phyloP scores from a whole-genome alignment of 768 basidiomycete genomes.

The Dentipellis sp. region DNA sequence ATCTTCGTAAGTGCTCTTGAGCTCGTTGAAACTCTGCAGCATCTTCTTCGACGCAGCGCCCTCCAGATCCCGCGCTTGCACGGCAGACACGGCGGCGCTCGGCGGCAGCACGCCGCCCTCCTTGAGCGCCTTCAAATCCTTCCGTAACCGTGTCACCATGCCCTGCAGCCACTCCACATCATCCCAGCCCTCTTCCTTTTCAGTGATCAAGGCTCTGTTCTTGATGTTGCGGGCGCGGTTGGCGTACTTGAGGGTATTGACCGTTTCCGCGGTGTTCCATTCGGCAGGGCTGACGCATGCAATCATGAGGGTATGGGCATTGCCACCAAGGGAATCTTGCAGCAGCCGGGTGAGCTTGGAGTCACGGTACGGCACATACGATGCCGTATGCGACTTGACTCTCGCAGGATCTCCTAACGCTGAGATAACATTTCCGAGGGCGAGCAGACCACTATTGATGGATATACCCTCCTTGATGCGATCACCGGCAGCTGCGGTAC shows the following conservation, averaged over 20 bases:
- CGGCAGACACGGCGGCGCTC: slow-evolving; percentile 8
- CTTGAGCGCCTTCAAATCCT: slow-evolving; percentile 77
- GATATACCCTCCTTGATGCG: slow-evolving; percentile 98
- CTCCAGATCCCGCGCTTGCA: not conserved
- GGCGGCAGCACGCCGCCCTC: slow-evolving; percentile 38
- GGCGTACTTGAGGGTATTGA: slow-evolving; percentile 94
- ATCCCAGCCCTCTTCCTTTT: slow-evolving; percentile 97
- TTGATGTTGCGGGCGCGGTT: slow-evolving; percentile 97
- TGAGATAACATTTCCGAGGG: slow-evolving; percentile 97
- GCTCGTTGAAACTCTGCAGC: slow-evolving; percentile 69
- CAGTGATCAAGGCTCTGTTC: slow-evolving; percentile 85
- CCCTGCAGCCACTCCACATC: slow-evolving; percentile 95
- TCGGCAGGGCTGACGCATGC: slow-evolving; percentile 96
- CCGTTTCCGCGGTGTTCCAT: slow-evolving; percentile 89
- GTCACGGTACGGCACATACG: slow-evolving; percentile 95
- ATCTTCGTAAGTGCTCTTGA: slow-evolving; percentile 81
- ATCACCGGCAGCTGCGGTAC: slow-evolving; percentile 92
- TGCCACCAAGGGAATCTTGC: slow-evolving; percentile 96
- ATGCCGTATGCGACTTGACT: slow-evolving; percentile 72
- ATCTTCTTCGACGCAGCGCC: slow-evolving; percentile 58
- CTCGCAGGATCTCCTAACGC: slow-evolving; percentile 91
- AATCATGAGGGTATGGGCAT: slow-evolving; percentile 97
- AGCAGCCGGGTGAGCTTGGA: slow-evolving; percentile 94
- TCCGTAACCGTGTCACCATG: slow-evolving; percentile 75
- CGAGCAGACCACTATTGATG: slow-evolving; percentile 93